Percentiles rank a stretch among this genome's conserved stretches.
Evolutionary conservation across 306 rosid genomes (phyloP).

Genomic region (Cucumis hystrix): DNA sequence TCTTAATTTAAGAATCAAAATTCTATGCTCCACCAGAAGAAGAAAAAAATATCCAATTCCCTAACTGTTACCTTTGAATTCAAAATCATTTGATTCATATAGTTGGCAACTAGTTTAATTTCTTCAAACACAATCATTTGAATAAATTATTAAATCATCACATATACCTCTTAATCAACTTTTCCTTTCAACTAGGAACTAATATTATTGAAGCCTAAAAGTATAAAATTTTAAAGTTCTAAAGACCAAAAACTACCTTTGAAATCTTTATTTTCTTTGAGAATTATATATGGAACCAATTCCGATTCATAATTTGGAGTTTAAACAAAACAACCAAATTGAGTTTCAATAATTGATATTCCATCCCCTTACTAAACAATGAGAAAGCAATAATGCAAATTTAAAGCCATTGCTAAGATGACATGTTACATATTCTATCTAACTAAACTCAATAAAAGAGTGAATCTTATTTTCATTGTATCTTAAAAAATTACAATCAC

Average conservation of each 20-base stretch:
- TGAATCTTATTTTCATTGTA: too few relatives aligned
- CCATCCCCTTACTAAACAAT: too few relatives aligned
- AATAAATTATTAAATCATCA: not conserved
- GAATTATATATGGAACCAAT: not conserved
- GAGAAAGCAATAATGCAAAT: too few relatives aligned
- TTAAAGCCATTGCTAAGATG: too few relatives aligned
- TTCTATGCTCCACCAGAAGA: not conserved
- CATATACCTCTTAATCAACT: not conserved
- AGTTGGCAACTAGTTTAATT: not conserved
- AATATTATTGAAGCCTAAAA: not conserved
- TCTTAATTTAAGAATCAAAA: too few relatives aligned
- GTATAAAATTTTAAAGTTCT: not conserved
- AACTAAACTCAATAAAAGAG: too few relatives aligned
- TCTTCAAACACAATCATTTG: not conserved
- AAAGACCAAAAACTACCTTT: not conserved
- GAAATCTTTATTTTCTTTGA: not conserved
- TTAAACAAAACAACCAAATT: too few relatives aligned
- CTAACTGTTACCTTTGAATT: not conserved
- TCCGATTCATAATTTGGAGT: not conserved
- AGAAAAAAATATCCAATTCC: not conserved
- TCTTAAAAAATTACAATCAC: too few relatives aligned
- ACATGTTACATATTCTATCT: too few relatives aligned
- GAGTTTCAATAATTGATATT: too few relatives aligned
- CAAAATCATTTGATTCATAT: not conserved
- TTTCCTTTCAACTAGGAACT: not conserved